Percentiles rank a stretch among this genome's conserved stretches.
phyloP scores from a whole-genome alignment of 2,329 filamentous ascomycete species.

The Cytospora chrysosperma region DNA sequence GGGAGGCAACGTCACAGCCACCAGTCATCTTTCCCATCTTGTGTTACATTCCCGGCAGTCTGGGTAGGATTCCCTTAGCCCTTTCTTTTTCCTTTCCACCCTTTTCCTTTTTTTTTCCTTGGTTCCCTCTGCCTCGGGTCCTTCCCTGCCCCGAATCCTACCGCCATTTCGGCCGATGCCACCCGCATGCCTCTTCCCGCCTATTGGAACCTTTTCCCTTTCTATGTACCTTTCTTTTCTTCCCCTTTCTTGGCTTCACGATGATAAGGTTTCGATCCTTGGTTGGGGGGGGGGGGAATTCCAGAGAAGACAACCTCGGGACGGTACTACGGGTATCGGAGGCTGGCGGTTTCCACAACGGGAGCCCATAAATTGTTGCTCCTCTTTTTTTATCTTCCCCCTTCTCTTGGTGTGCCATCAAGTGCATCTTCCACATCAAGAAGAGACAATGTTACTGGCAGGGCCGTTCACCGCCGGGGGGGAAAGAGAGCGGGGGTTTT shows the following conservation, averaged over 20 bases:
- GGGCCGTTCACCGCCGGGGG: too few species aligned
- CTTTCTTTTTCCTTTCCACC: slow-evolving; percentile 1
- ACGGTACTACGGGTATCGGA: neutral
- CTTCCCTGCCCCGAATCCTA: neutral
- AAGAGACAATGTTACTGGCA: neutral
- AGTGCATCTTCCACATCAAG: neutral
- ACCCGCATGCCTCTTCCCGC: neutral
- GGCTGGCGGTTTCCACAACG: neutral
- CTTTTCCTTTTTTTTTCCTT: neutral
- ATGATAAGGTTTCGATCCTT: neutral
- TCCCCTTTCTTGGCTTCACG: too few species aligned
- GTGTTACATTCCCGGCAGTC: slow-evolving; percentile 21
- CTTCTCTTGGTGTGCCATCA: neutral
- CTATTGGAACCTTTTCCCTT: neutral
- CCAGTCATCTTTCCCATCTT: neutral
- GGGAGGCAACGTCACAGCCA: slow-evolving; percentile 18
- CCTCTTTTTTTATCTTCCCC: too few species aligned
- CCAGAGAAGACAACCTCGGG: too few species aligned
- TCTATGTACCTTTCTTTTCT: too few species aligned
- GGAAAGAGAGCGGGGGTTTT: too few species aligned
- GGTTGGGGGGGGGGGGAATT: too few species aligned
- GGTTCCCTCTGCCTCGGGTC: slow-evolving; percentile 12
- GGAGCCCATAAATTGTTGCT: too few species aligned
- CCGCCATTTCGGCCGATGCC: slow-evolving; percentile 5
- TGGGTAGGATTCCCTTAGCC: slow-evolving; percentile 24